Evolutionary conservation across 2,329 filamentous ascomycete species (phyloP).

Genomic region (Talaromyces sp.): DNA sequence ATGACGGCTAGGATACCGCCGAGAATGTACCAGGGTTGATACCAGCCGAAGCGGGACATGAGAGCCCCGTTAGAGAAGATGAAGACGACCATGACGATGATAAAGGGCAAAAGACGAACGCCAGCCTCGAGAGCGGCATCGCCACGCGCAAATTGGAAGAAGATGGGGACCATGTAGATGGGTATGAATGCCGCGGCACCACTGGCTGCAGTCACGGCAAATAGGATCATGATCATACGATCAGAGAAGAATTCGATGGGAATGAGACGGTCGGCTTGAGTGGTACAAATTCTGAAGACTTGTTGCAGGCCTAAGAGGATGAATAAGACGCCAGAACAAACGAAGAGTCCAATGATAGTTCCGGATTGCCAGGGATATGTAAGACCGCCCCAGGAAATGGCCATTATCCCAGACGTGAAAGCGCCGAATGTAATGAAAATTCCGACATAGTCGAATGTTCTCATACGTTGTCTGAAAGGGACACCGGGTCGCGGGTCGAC

Average conservation of each 20-base stretch:
- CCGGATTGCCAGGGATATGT: slow-evolving; percentile 47
- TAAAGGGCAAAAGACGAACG: slow-evolving; percentile 29
- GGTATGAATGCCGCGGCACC: slow-evolving; percentile 35
- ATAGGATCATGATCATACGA: slow-evolving; percentile 40
- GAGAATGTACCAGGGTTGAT: slow-evolving; percentile 27
- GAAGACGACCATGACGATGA: slow-evolving; percentile 22
- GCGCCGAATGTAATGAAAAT: slow-evolving; percentile 41
- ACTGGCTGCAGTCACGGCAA: slow-evolving; percentile 38
- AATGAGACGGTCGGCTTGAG: slow-evolving; percentile 44
- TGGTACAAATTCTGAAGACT: slow-evolving; percentile 40
- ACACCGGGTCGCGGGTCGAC: slow-evolving; percentile 24
- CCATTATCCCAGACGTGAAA: slow-evolving; percentile 44
- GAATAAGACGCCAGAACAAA: slow-evolving; percentile 45
- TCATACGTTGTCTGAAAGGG: slow-evolving; percentile 22
- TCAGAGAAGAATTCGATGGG: slow-evolving; percentile 46
- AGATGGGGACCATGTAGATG: slow-evolving; percentile 53
- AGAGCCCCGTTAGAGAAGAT: slow-evolving; percentile 21
- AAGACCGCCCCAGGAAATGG: slow-evolving; percentile 49
- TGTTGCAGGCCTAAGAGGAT: slow-evolving; percentile 49
- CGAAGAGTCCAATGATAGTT: slow-evolving; percentile 47
- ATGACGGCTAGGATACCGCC: slow-evolving; percentile 24
- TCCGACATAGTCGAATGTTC: slow-evolving; percentile 45
- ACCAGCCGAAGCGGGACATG: slow-evolving; percentile 23
- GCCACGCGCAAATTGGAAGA: slow-evolving; percentile 50
- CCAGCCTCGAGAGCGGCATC: slow-evolving; percentile 32